phyloP scores from a whole-genome alignment of 495 filamentous ascomycete species.

The Talaromyces thailandensis region DNA sequence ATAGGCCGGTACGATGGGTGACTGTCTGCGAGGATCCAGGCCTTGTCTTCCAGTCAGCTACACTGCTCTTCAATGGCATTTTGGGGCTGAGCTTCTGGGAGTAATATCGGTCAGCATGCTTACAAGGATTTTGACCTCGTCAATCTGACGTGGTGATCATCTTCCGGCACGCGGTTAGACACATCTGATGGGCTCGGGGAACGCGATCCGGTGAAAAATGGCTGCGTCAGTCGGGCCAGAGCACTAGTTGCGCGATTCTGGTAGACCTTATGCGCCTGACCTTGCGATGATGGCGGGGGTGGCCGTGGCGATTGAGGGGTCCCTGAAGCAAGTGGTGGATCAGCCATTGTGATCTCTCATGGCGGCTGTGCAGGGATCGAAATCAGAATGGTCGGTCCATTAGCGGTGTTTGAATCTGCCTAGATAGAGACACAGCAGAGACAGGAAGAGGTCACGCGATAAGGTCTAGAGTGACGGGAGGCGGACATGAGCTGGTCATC shows the following conservation, averaged over 20 bases:
- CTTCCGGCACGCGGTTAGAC: slow-evolving; percentile 14
- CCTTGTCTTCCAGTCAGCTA: slow-evolving; percentile 18
- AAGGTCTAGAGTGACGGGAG: not conserved
- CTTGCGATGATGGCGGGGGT: slow-evolving; percentile 43
- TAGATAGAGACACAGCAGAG: not conserved
- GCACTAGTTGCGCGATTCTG: slow-evolving; percentile 43
- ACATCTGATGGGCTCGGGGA: slow-evolving; percentile 31
- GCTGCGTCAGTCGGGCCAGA: slow-evolving; percentile 48
- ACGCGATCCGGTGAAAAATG: slow-evolving; percentile 46
- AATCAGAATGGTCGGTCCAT: slow-evolving; percentile 31
- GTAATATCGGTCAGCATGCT: slow-evolving; percentile 5
- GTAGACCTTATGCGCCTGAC: slow-evolving; percentile 34
- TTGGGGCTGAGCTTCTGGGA: not conserved
- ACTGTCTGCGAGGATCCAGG: slow-evolving; percentile 65
- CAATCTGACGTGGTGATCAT: slow-evolving; percentile 22
- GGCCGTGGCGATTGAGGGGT: slow-evolving; percentile 31
- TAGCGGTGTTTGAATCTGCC: slow-evolving; percentile 12
- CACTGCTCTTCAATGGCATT: not conserved
- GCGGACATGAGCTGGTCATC: not conserved
- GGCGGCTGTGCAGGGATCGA: slow-evolving; percentile 13
- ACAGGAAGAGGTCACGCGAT: not conserved
- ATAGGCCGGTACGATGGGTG: slow-evolving; percentile 60
- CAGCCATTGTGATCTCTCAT: slow-evolving; percentile 9
- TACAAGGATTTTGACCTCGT: slow-evolving; percentile 36
- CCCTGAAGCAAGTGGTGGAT: slow-evolving; percentile 3